Evolutionary conservation across 768 basidiomycete genomes (phyloP), one percentile per base, ranked within the genome.

Genomic region (Tricholoma saponaceum): DNA sequence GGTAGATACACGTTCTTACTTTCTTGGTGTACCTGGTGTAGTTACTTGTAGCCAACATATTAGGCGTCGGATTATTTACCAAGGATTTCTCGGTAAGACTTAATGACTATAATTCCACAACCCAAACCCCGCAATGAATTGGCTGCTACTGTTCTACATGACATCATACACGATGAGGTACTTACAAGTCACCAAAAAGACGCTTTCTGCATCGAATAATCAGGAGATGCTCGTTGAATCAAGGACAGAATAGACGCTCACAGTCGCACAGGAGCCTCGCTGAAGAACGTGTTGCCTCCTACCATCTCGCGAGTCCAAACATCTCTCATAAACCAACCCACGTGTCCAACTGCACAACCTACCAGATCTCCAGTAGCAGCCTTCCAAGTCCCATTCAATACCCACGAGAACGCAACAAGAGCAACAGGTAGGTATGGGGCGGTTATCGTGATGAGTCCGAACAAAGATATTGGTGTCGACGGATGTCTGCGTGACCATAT

Each of bases 401-500:
- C 72, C 90, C 90, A 91, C 0, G 89, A 89, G 66, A 98, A 91
- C 0, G 79, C 89, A 20, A 98, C 90, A 32, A 98, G 86, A 0
- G 93, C 94, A 28, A 95, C 73, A 2, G 96, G 96, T 5, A 99
- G 86, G 71, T 99, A 98, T 0, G 96, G 93, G 0, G 96, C 96
- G 0, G 92, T 89, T 67, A 99, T 95, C 3, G 92, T 98, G 66
- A 98, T 80, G 25, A 98, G 77, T 8, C 96, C 96, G 64, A 99
- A 97, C 14, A 99, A 83, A 2, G 93, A 95, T 57, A 99, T 94
- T n/a, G 93, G 92, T 3, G 94, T 92, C 4, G 89, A 85, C 3
- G 96, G 95, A 69, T 99, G 96, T 20, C 95, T 82, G 54, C 96
- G 79, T 16, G 95, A 94, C 97, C 97, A 99, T 58, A 98, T 79